Base-by-base conservation (phyloP, 1,284 basidiomycete species). In the Malassezia globosa region DNA sequence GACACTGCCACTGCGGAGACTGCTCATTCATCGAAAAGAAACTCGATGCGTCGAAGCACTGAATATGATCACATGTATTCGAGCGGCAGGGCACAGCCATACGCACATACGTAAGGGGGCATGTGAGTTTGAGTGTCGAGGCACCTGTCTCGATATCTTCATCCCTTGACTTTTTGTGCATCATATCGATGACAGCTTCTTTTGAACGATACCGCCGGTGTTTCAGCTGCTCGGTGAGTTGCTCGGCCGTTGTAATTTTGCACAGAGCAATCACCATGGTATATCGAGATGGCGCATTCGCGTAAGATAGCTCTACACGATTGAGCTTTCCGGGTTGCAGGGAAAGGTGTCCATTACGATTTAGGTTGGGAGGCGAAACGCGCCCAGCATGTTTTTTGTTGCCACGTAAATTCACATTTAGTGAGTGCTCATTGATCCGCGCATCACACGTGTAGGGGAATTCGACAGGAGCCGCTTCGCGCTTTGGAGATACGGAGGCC, bases 1-100 rank as follows among this genome's bases (percentile, higher is more conserved):
- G 92, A 72, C 94, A 97, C 33, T 83, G 73, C 85, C 87, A 99
- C 25, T 88, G 89, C 0, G 94, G 94, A 5, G 90, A 92, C 73
- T 87, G 84, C 64, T 92, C 86, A 80, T 95, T 97, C 69, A 94
- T 81, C 19, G 83, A 84, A 63, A 85, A 88, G 87, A 90, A 97
- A 42, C 85, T 87, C 18, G 79, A 78, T 0, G 90, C 89, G 72
- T 97, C 94, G 71, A 97, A 99, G 73, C 94, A 99, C 65, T 94
- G 87, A 2, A 86, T 76, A 72, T 97, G 94, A 19, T 84, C 80
- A 69, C 94, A 97, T 55, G 78, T 76, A 11, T 76, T 77, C 0
- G 92, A 90, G 14, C 92, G 83, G 66, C 85, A 83, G 2, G 94
- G 92, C 0, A 80, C 84, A 23, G 73, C 76, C 51, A 99, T 83